Evolutionary conservation across 2,329 filamentous ascomycete species (phyloP).

Genomic region (Sporothrix inflata): DNA sequence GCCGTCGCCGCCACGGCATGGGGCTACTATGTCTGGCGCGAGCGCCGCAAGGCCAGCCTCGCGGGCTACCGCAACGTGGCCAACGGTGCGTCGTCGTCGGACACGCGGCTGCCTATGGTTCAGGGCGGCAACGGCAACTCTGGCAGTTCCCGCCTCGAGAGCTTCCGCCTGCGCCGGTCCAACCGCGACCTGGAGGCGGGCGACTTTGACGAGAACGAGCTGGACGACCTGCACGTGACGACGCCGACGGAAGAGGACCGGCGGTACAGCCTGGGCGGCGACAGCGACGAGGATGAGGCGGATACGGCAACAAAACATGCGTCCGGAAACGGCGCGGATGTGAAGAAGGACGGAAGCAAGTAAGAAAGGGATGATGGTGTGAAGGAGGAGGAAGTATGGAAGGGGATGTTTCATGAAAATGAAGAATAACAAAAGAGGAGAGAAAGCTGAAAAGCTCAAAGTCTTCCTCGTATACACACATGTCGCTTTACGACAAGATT

Average conservation of each 20-base stretch:
- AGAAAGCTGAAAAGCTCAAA: background rate
- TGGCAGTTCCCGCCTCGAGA: constrained; percentile 47
- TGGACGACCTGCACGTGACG: constrained; percentile 62
- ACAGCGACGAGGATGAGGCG: constrained; percentile 62
- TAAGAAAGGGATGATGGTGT: background rate
- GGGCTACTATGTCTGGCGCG: constrained; percentile 72
- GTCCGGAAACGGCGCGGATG: constrained; percentile 34
- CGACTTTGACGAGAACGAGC: constrained; percentile 67
- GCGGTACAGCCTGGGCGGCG: constrained; percentile 61
- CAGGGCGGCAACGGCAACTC: constrained; percentile 34
- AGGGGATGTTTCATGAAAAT: background rate
- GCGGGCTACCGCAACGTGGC: constrained; percentile 57
- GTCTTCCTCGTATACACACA: background rate
- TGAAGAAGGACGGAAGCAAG: constrained; percentile 4
- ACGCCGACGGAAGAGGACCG: constrained; percentile 52
- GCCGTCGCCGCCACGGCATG: constrained; percentile 71
- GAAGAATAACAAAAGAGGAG: background rate
- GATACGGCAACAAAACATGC: constrained; percentile 34
- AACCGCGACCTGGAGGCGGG: constrained; percentile 62
- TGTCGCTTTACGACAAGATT: background rate
- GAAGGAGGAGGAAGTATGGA: background rate
- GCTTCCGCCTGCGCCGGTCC: constrained; percentile 51
- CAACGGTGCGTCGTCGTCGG: constrained; percentile 41
- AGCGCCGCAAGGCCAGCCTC: constrained; percentile 55
- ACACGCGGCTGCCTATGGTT: constrained; percentile 30